Base-by-base conservation (phyloP, 2,329 filamentous ascomycete genomes). In the Xylogone sp. region DNA sequence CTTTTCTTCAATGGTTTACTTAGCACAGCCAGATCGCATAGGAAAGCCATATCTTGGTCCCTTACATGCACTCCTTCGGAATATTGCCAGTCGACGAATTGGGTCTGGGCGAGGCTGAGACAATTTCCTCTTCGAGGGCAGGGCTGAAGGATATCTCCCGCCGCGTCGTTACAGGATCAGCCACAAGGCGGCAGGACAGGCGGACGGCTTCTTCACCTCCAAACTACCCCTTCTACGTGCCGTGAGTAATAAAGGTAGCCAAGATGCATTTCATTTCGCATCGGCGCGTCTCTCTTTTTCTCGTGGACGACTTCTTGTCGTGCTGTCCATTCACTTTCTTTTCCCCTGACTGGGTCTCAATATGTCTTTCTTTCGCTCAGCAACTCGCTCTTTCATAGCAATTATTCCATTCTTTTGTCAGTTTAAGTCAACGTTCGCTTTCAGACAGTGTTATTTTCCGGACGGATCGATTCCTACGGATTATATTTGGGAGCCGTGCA, bases 401-500 rank as follows among this genome's bases (percentile, higher is more conserved):
- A 18, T 18, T 16, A 7, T 39, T 39, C 34, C 34, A 5, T 39
- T 39, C n/a, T 18, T 39, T 7, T 39, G 4, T 39, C 34, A 39
- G 5, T 16, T 39, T 16, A 16, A 39, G 39, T 16, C n/a, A 31
- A 18, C 34, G n/a, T 16, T 18, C n/a, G 54, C 46, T 21, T 55
- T 53, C 20, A 39, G 20, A 18, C 54, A 56, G 22, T 57, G 56
- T 29, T 59, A 57, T 53, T 59, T 55, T 22, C 55, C 56, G 2
- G 54, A 59, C 46, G 56, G 56, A 10, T 56, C 54, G 18, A 56
- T 59, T 16, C 56, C 56, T 4, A 53, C 43, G 5, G 56, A 59
- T 48, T 57, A 52, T 21, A n/a, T 59, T 6, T 59, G 55, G 53
- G 48, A 52, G 21, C 53, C 56, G 21, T 57, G 54, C 45, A 51